phyloP scores from a whole-genome alignment of 108 stramenopile species.

The Cyclostephanos invisitatus region DNA sequence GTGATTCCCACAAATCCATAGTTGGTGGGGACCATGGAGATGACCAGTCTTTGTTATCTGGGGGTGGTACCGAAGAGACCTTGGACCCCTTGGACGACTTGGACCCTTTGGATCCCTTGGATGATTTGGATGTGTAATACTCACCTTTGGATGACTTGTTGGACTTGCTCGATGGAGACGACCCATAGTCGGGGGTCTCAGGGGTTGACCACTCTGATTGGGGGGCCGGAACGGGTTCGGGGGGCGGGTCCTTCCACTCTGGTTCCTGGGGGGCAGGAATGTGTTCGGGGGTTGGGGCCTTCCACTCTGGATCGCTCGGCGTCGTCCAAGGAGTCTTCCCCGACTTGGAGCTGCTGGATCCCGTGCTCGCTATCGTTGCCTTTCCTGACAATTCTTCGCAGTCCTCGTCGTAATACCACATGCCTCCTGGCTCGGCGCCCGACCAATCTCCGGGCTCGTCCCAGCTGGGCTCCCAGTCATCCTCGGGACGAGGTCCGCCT shows the following conservation, averaged over 20 bases:
- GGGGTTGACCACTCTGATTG: not conserved
- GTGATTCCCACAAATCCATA: not conserved
- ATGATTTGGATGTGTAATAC: too few species aligned
- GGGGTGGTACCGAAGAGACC: not conserved
- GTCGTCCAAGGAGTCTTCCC: too few species aligned
- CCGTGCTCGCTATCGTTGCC: not conserved
- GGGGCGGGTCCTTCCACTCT: too few species aligned
- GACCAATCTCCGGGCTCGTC: not conserved
- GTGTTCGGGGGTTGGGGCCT: not conserved
- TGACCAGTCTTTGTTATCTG: not conserved
- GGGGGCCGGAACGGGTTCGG: too few species aligned
- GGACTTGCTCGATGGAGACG: not conserved
- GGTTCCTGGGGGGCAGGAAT: not conserved
- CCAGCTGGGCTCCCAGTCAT: not conserved
- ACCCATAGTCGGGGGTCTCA: not conserved
- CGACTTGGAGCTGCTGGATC: not conserved
- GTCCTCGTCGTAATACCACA: slow-evolving; percentile 1
- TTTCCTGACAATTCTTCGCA: not conserved
- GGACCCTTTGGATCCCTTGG: not conserved
- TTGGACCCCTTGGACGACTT: not conserved
- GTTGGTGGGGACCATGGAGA: not conserved
- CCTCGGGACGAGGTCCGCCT: not conserved
- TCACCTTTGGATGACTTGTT: not conserved
- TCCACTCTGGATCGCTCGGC: too few species aligned
- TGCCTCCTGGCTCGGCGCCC: not conserved